Evolutionary conservation across 495 filamentous ascomycete species (phyloP).

Genomic region (Lasiosphaeria ovina): DNA sequence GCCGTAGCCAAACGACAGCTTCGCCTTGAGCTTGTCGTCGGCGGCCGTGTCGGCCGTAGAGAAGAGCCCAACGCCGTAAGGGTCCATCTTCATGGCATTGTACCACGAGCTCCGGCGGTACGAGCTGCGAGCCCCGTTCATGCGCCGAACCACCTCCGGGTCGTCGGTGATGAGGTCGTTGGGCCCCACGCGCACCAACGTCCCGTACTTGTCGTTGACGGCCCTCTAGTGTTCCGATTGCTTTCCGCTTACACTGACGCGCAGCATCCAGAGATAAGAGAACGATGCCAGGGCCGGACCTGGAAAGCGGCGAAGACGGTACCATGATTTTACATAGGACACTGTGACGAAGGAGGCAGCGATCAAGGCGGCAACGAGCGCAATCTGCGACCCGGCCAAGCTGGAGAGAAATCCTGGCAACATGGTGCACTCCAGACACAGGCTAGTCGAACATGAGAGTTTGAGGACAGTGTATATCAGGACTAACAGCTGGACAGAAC

Average conservation of each 20-base stretch:
- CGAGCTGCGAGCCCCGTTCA: conserved; percentile 30
- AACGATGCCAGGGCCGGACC: conserved; percentile 55
- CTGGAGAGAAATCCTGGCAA: background rate
- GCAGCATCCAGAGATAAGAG: conserved; percentile 49
- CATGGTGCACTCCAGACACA: too few relatives aligned
- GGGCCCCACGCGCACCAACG: conserved; percentile 52
- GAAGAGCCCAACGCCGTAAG: conserved; percentile 40
- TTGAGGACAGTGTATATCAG: too few relatives aligned
- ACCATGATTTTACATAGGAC: conserved; percentile 4
- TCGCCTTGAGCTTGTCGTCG: conserved; percentile 41
- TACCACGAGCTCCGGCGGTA: conserved; percentile 39
- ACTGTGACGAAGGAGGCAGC: background rate
- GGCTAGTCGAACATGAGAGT: too few relatives aligned
- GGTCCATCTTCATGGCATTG: conserved; percentile 28
- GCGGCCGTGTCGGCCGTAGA: conserved; percentile 35
- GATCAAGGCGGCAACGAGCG: background rate
- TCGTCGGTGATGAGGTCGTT: conserved; percentile 46
- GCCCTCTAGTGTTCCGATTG: background rate
- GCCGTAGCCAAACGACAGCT: conserved; percentile 43
- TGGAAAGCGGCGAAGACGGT: conserved; percentile 43
- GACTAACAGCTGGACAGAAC: too few relatives aligned
- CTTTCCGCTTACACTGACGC: conserved; percentile 1
- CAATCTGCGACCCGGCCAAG: background rate
- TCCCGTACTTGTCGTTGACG: conserved; percentile 43
- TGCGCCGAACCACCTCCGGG: conserved; percentile 33